phyloP scores from a whole-genome alignment of 2,329 filamentous ascomycete species.

The Cadophora gregata region DNA sequence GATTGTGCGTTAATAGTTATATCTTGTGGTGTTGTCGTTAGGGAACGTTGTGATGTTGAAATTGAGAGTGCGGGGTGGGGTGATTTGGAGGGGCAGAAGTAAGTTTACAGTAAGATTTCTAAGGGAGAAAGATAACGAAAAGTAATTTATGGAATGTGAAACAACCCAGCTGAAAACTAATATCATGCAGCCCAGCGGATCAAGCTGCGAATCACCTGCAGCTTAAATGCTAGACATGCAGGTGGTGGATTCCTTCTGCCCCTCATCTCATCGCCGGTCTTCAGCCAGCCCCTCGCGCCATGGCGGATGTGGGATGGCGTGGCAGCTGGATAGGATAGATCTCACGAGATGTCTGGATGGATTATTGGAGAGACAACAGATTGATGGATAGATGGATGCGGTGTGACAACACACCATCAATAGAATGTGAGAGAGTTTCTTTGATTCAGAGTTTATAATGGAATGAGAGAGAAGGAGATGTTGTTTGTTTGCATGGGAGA shows the following conservation, averaged over 20 bases:
- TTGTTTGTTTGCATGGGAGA: no score
- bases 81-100: background rate
- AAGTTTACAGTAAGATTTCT: background rate
- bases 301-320: background rate
- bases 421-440: background rate
- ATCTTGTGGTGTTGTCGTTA: background rate
- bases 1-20: background rate
- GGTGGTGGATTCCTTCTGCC: background rate
- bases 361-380: background rate
- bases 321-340: constrained; percentile 8
- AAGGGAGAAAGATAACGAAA: background rate
- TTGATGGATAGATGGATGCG: background rate
- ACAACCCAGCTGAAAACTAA: constrained; percentile 1
- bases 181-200: constrained; percentile 1
- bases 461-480: background rate
- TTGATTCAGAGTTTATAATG: background rate
- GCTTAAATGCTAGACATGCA: constrained; percentile 3
- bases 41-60: background rate
- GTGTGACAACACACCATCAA: background rate
- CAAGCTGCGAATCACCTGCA: constrained; percentile 5
- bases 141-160: background rate
- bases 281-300: constrained; percentile 14
- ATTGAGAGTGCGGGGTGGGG: background rate
- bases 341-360: background rate
- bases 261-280: background rate